A percentile compares a stretch with the other conserved stretches of the same genome.
Evolutionary conservation across 768 basidiomycete species (phyloP).

Genomic region (Pisolithus tinctorius): DNA sequence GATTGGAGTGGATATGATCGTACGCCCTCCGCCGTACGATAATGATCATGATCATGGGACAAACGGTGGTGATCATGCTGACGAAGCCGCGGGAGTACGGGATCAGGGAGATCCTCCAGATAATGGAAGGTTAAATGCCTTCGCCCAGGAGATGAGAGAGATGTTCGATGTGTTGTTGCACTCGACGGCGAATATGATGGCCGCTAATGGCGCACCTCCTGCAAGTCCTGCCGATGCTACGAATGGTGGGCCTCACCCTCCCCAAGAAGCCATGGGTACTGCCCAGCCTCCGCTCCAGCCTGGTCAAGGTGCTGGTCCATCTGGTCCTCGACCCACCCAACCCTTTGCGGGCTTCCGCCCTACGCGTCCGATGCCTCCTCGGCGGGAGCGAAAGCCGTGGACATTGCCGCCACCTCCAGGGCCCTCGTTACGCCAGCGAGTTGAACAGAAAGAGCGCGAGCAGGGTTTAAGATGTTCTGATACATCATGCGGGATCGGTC

Average conservation of each 20-base stretch:
- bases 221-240: constrained; percentile 1
- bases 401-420: constrained; percentile 58
- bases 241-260: constrained; percentile 1
- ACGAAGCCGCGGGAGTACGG: background rate
- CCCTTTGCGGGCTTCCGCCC: constrained; percentile 14
- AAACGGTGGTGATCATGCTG: background rate
- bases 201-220: constrained; percentile 13
- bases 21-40: constrained; percentile 14
- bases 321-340: background rate
- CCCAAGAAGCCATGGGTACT: constrained; percentile 1
- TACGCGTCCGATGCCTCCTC: constrained; percentile 19
- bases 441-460: constrained; percentile 69
- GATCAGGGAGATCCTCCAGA: constrained; percentile 8
- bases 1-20: constrained; percentile 36
- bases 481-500: constrained; percentile 66
- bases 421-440: constrained; percentile 60
- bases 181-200: constrained; percentile 20
- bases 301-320: background rate
- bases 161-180: constrained; percentile 21
- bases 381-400: constrained; percentile 44
- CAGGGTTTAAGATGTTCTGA: constrained; percentile 68
- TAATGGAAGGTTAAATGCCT: constrained; percentile 5
- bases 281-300: constrained; percentile 3
- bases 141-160: constrained; percentile 19
- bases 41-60: constrained; percentile 5